Conservation (phyloP, 148 eudicot species). For the Persicaria tinctoria region DNA sequence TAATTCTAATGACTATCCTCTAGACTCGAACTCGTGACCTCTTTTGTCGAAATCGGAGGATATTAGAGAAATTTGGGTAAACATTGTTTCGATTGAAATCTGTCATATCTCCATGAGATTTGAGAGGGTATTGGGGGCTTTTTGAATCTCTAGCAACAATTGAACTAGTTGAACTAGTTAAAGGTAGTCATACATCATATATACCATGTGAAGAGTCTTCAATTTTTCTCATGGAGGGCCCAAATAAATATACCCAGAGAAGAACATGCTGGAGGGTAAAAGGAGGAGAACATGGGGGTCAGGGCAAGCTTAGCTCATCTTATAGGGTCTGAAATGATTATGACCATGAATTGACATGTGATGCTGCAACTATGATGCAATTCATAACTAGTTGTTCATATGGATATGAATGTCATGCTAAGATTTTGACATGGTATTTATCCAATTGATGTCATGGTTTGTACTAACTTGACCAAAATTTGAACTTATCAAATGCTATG, state of each 20-base stretch:
- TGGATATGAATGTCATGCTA: neutral
- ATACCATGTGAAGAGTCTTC: constrained; percentile 9
- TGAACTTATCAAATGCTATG: neutral
- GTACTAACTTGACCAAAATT: neutral
- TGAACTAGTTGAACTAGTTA: neutral
- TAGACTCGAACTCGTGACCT: too few species aligned
- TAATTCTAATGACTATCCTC: too few species aligned
- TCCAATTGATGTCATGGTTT: neutral
- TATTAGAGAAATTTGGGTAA: too few species aligned
- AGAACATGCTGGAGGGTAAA: constrained; percentile 1
- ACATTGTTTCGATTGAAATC: neutral
- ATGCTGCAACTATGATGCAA: constrained; percentile 2
- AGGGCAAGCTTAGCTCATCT: neutral
- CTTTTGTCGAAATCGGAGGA: too few species aligned
- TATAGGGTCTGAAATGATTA: constrained; percentile 7
- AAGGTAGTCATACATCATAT: neutral
- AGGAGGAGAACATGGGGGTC: neutral
- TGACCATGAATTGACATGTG: constrained; percentile 8
- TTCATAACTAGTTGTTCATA: neutral
- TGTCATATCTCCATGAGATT: neutral
- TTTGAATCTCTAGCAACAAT: neutral
- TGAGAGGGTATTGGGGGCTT: neutral
- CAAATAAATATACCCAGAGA: neutral
- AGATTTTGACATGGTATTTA: constrained; percentile 5
- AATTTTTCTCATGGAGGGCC: neutral